Evolutionary conservation across 2,329 filamentous ascomycete species (phyloP).

Genomic region (Botrytis medusae): DNA sequence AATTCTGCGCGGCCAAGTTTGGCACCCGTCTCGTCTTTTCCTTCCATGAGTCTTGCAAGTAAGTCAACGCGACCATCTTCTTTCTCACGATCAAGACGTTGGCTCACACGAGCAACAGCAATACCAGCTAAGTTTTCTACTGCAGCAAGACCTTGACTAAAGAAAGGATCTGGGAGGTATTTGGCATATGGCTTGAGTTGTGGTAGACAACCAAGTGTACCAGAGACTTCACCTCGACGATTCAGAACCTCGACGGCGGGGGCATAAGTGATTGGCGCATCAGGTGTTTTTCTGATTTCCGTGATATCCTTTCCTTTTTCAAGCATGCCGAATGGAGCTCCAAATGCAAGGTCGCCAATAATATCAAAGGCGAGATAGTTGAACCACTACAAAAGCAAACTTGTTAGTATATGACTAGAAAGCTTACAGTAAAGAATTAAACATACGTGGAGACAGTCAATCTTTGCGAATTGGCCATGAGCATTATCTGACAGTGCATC

Average conservation of each 20-base stretch:
- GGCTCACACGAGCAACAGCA: conserved; percentile 76
- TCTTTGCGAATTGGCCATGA: conserved; percentile 52
- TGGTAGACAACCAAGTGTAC: conserved; percentile 73
- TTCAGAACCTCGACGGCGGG: conserved; percentile 87
- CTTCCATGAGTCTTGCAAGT: conserved; percentile 80
- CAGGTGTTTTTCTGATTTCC: conserved; percentile 64
- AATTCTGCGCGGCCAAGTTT: conserved; percentile 75
- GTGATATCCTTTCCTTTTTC: conserved; percentile 74
- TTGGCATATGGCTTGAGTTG: conserved; percentile 74
- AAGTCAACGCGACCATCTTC: conserved; percentile 71
- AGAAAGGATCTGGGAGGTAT: conserved; percentile 80
- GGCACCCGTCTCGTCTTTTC: conserved; percentile 75
- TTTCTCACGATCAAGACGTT: conserved; percentile 70
- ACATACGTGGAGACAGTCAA: conserved; percentile 65
- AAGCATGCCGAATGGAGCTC: conserved; percentile 81
- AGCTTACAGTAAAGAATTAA: background rate
- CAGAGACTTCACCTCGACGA: conserved; percentile 81
- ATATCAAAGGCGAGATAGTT: conserved; percentile 61
- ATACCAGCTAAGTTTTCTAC: conserved; percentile 83
- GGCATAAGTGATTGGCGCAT: conserved; percentile 64
- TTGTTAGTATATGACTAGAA: background rate
- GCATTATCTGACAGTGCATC: conserved; percentile 55
- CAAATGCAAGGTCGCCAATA: conserved; percentile 65
- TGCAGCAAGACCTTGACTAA: conserved; percentile 69
- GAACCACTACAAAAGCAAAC: conserved; percentile 57